Evolutionary conservation across 768 basidiomycete genomes (phyloP), one percentile per base, ranked within the genome.

Genomic region (Rhodotorula paludigena): DNA sequence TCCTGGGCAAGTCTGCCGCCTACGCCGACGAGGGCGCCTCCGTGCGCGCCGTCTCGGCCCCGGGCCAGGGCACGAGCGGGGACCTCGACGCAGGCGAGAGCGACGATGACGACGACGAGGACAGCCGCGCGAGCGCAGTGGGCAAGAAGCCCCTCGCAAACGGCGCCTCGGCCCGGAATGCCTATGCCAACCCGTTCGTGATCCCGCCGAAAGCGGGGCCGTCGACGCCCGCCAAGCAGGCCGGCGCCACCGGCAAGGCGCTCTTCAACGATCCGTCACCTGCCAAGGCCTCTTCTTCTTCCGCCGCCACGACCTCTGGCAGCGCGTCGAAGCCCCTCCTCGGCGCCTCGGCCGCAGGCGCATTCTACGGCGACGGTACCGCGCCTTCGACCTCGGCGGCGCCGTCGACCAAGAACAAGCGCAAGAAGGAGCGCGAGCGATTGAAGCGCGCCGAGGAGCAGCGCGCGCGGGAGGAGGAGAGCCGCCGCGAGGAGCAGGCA

Each of bases 371-470:
- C 21, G 44, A 12, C 38, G 3, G 35, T 6, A 1, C 53, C 36
- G 20, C 58, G 30, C 7, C 52, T 10, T 32, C 51, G 32, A 32
- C 20, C 35, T 33, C 32, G 12, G 16, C 41, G 35, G 32, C 56
- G 36, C 20, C 36, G 20, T 25, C 65, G 21, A 48, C 61, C 33
- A 71, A 71, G 61, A 71, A 71, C 39, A 60, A 71, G 38, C 64
- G 69, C 41, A 66, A 66, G 42, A 71, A 71, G 57, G 51, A 55
- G 30, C 60, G 69, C 1, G 61, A 71, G 15, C 56, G 45, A 16
- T 33, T 60, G 36, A 45, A 36, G n/a, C 28, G 25, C n/a, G 39
- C 39, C 12, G 57, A 42, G 25, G 9, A 15, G 47, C 59, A 59
- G 48, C 51, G 65, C 28, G 7, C 16, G 30, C 30, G 48, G 10